Evolutionary conservation across 1,139 yeast genomes (phyloP).

Genomic region (Pichia sp.): DNA sequence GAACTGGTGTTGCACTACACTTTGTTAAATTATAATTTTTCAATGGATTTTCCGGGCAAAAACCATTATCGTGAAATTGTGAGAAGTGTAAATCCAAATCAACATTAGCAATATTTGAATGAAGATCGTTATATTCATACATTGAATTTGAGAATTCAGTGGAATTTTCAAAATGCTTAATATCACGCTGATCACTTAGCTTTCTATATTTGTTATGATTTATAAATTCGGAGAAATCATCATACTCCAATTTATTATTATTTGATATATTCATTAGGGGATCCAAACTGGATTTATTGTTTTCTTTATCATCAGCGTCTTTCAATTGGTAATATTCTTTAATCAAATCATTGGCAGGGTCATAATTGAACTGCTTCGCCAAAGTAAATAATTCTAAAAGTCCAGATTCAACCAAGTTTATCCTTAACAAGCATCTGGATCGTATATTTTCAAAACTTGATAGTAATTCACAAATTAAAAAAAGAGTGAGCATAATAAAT

Average conservation of each 20-base stretch:
- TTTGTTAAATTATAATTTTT: no score
- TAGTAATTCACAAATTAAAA: conserved; percentile 39
- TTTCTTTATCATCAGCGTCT: conserved; percentile 35
- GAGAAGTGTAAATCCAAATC: no score
- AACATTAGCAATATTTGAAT: no score
- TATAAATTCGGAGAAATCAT: neutral
- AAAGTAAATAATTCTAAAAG: conserved; percentile 36
- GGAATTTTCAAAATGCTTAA: neutral
- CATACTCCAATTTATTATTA: neutral
- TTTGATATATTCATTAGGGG: neutral
- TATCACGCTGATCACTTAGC: no score
- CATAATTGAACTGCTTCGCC: conserved; percentile 34
- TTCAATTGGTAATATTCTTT: conserved; percentile 38
- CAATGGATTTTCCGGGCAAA: neutral
- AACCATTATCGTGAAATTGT: neutral
- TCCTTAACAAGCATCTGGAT: conserved; percentile 34
- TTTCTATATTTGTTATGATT: no score
- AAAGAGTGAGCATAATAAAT: conserved; percentile 41
- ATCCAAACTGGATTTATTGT: neutral
- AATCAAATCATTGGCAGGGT: conserved; percentile 40
- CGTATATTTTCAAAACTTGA: conserved; percentile 33
- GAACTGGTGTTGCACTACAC: no score
- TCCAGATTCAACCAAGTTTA: conserved; percentile 39
- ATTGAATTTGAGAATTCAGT: neutral
- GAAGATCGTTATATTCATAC: no score